Conservation (phyloP, 805 yeast species). For the Candida anglica region DNA sequence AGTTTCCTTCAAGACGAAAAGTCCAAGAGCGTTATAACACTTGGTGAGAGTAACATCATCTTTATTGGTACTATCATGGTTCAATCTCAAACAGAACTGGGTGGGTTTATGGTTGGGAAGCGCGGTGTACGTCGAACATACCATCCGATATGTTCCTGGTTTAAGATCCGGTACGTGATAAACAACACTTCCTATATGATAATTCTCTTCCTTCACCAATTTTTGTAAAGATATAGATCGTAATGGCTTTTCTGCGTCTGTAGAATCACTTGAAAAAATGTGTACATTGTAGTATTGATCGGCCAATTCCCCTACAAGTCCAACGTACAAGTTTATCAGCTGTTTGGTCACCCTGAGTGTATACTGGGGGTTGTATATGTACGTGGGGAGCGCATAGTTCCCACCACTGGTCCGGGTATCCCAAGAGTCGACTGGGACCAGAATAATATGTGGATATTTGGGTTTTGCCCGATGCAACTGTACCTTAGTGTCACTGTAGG, state of each 20-base stretch:
- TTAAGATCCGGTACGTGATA: constrained; percentile 14
- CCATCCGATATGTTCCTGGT: constrained; percentile 39
- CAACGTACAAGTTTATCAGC: too few species aligned
- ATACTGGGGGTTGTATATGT: constrained; percentile 54
- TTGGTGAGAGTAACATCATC: constrained; percentile 8
- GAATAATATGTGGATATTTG: constrained; percentile 12
- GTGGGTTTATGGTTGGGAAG: constrained; percentile 14
- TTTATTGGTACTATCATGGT: constrained; percentile 14
- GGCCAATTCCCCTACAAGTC: constrained; percentile 15
- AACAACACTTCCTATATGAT: constrained; percentile 18
- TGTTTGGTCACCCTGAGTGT: constrained; percentile 18
- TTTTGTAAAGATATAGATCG: constrained; percentile 19
- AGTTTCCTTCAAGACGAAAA: constrained; percentile 20
- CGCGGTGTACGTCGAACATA: constrained; percentile 43
- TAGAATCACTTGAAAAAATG: constrained; percentile 36
- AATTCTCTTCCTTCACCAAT: constrained; percentile 31
- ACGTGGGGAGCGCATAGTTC: constrained; percentile 44
- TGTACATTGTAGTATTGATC: constrained; percentile 37
- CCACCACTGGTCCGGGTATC: constrained; percentile 47
- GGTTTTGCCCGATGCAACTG: constrained; percentile 26
- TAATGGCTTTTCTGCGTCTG: constrained; percentile 16
- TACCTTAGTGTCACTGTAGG: constrained; percentile 22
- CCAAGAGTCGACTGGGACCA: constrained; percentile 42
- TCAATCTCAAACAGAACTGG: constrained; percentile 28
- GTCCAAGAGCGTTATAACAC: constrained; percentile 28